Conservation (phyloP, 257 asterid genomes). For the Rhazya stricta region DNA sequence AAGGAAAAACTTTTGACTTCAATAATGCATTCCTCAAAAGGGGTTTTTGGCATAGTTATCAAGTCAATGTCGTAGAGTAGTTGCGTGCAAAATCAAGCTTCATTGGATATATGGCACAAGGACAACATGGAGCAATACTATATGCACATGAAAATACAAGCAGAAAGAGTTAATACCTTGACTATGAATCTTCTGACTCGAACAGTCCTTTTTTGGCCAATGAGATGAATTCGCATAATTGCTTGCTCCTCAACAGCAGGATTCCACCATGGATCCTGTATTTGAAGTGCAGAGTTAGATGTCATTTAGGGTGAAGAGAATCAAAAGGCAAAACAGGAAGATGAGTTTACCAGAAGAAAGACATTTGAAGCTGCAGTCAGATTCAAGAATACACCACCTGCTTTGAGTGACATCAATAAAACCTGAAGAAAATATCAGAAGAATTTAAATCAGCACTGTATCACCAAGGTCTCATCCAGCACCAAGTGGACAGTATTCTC, state of each 20-base stretch:
- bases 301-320: background rate
- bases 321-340: background rate
- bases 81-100: background rate
- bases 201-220: slow-evolving; percentile 76
- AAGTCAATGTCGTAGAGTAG: background rate
- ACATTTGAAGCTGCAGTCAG: slow-evolving; percentile 83
- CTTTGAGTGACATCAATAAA: slow-evolving; percentile 71
- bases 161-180: slow-evolving; percentile 37
- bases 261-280: slow-evolving; percentile 96
- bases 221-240: slow-evolving; percentile 81
- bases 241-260: slow-evolving; percentile 97
- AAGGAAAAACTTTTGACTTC: background rate
- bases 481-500: background rate
- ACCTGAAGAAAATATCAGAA: slow-evolving; percentile 27
- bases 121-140: background rate
- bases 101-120: background rate
- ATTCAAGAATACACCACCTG: slow-evolving; percentile 87
- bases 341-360: slow-evolving; percentile 55
- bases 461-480: background rate
- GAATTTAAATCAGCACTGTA: background rate
- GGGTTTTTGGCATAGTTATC: background rate
- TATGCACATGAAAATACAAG: background rate
- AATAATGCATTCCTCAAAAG: background rate
- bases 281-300: background rate
- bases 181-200: slow-evolving; percentile 79